Base-by-base conservation (phyloP, 2,329 filamentous ascomycete genomes). In the Tolypocladium guangdongense region DNA sequence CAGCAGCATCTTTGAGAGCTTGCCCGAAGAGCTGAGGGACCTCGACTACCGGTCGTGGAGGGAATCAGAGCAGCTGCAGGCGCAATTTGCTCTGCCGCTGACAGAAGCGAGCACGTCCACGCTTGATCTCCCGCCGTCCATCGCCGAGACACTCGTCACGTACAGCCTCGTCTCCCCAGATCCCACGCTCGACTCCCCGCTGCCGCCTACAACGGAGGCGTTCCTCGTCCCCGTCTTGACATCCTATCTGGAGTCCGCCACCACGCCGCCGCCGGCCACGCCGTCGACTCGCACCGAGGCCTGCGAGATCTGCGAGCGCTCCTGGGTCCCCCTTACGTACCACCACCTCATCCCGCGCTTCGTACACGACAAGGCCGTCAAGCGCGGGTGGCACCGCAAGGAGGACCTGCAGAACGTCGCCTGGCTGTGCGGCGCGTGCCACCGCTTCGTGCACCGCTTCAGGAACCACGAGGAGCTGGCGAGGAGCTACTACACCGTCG, bases 361-460 rank as follows among this genome's bases (percentile, higher is more conserved):
- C 45, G 83, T 89, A 55, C 89, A 95, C 68, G 83, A 79, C 8
- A 89, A 90, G 65, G 88, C 81, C 4, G 66, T 89, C 39, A 89
- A 87, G 73, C 75, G 88, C 43, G 86, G 86, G 1, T 95, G 89
- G 89, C 87, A 91, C 71, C 78, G 78, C 4, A 81, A 83, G 57
- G 87, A 88, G 66, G 80, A 83, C 69, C 66, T 95, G 67, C 82
- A 88, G 62, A 90, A 83, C 64, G 90, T 93, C 22, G 89, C 90
- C 14, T 95, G 89, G 89, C 69, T 95, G 59, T 95, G 90, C 68
- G 77, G 88, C 50, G 86, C 88, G 2, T 95, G 90, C 63, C 90
- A 95, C 72, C 81, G 78, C 43, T 90, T 89, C 65, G 88, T 95
- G 65, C 90, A 95, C 72, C 73, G 81, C 39, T 80, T 90, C 63